These are phyloP conservation scores for Saccharomycopsis babjevae DNA, from an alignment of 805 yeast genomes.

Conservation along the genomic window DNA sequence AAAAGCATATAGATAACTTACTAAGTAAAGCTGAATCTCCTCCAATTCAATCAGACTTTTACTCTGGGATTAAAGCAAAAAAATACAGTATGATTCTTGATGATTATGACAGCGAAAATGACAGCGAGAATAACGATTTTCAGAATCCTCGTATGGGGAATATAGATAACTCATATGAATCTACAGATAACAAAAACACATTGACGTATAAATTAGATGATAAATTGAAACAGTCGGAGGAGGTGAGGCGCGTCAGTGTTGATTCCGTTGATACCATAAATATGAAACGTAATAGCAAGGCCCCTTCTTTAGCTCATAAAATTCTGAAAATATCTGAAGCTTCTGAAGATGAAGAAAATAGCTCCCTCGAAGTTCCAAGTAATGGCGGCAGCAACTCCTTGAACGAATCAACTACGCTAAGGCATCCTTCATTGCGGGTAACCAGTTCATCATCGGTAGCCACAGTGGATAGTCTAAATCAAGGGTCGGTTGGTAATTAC, in stretches of 20 bases:
- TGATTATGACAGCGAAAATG: conserved; percentile 2
- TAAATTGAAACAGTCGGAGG: not conserved
- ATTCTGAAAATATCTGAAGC: conserved; percentile 16
- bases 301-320: conserved; percentile 2
- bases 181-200: not conserved
- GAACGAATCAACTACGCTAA: not conserved
- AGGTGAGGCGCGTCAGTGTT: not conserved
- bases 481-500: not conserved
- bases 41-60: conserved; percentile 16
- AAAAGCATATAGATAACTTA: conserved; percentile 5
- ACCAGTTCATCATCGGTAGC: not conserved
- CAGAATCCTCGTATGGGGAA: not conserved
- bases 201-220: not conserved
- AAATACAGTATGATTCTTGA: conserved; percentile 1
- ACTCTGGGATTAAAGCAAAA: not conserved
- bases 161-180: not conserved
- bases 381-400: not conserved
- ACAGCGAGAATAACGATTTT: not conserved
- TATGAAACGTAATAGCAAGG: not conserved
- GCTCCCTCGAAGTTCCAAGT: not conserved
- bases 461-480: not conserved
- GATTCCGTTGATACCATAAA: not conserved
- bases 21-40: conserved; percentile 13
- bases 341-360: conserved; percentile 9
- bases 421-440: not conserved